Evolutionary conservation across 2,329 filamentous ascomycete species (phyloP).

Genomic region (Leptosphaerulina australis): DNA sequence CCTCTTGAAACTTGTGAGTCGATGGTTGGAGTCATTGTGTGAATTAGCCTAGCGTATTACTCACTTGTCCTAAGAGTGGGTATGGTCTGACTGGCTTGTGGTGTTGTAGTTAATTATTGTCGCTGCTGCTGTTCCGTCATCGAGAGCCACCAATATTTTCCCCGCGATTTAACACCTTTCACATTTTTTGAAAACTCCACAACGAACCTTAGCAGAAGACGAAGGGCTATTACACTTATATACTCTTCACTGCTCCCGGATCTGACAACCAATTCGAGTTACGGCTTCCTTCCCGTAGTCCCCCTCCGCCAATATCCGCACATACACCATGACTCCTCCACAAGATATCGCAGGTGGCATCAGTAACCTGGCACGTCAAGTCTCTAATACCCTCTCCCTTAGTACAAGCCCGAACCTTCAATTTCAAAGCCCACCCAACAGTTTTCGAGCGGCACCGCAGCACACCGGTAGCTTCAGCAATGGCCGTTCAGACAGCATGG

Average conservation of each 20-base stretch:
- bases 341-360: slow-evolving; percentile 45
- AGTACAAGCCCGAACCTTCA: slow-evolving; percentile 76
- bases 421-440: slow-evolving; percentile 75
- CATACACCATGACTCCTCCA: slow-evolving; percentile 43
- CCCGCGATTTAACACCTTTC: slow-evolving; percentile 14
- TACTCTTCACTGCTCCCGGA: slow-evolving; percentile 17
- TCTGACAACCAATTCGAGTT: slow-evolving; percentile 27
- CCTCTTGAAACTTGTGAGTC: slow-evolving; percentile 12
- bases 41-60: slow-evolving; percentile 18
- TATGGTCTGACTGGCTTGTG: slow-evolving; percentile 21
- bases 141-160: slow-evolving; percentile 9
- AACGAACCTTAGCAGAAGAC: neutral
- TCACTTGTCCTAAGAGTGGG: slow-evolving; percentile 22
- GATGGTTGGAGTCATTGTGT: slow-evolving; percentile 15
- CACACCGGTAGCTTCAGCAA: slow-evolving; percentile 40
- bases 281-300: slow-evolving; percentile 9
- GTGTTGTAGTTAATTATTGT: slow-evolving; percentile 25
- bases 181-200: slow-evolving; percentile 3
- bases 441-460: slow-evolving; percentile 51
- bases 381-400: slow-evolving; percentile 67
- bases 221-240: slow-evolving; percentile 6
- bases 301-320: slow-evolving; percentile 28
- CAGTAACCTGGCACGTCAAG: slow-evolving; percentile 51
- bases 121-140: slow-evolving; percentile 23
- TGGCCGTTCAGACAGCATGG: slow-evolving; percentile 45